Conservation (phyloP, 192 early-diverging fungal genomes). For the Chytriomyces hyalinus region DNA sequence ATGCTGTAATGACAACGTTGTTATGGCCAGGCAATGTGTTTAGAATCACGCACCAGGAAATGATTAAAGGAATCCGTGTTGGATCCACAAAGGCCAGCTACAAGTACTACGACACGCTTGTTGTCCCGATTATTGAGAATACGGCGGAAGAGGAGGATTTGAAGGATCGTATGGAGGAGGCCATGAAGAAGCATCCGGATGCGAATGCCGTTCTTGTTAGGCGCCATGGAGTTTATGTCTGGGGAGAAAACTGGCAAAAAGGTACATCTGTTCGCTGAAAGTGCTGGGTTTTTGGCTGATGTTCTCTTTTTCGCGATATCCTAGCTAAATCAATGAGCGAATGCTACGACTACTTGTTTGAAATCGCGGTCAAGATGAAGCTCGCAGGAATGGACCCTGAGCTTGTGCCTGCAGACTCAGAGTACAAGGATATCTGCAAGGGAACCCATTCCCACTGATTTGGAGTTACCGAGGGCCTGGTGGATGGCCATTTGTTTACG, state of each 20-base stretch:
- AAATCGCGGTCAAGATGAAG: conserved; percentile 94
- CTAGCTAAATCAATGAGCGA: conserved; percentile 94
- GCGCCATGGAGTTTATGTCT: conserved; percentile 96
- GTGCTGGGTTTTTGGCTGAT: conserved; percentile 6
- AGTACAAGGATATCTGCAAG: conserved; percentile 48
- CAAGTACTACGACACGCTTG: conserved; percentile 78
- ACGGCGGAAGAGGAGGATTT: conserved; percentile 92
- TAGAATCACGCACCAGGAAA: conserved; percentile 93
- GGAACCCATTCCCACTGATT: not conserved
- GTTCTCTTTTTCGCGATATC: not conserved
- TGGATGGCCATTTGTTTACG: too few species aligned
- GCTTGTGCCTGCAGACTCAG: conserved; percentile 51
- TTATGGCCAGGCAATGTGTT: conserved; percentile 77
- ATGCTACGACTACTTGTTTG: conserved; percentile 98
- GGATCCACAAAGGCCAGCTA: conserved; percentile 70
- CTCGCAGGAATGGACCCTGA: conserved; percentile 80
- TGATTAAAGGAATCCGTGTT: conserved; percentile 96
- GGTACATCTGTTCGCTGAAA: conserved; percentile 30
- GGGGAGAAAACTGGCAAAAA: conserved; percentile 96
- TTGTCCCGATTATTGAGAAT: conserved; percentile 96
- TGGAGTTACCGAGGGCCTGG: not conserved
- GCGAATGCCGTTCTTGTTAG: conserved; percentile 90
- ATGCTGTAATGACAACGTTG: conserved; percentile 92
- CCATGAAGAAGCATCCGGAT: conserved; percentile 86
- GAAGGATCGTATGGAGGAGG: conserved; percentile 81